A percentile compares a stretch with the other conserved stretches of the same genome.
Conservation (phyloP, 345 rosid species). For the rapeseed (Brassica napus) region DNA sequence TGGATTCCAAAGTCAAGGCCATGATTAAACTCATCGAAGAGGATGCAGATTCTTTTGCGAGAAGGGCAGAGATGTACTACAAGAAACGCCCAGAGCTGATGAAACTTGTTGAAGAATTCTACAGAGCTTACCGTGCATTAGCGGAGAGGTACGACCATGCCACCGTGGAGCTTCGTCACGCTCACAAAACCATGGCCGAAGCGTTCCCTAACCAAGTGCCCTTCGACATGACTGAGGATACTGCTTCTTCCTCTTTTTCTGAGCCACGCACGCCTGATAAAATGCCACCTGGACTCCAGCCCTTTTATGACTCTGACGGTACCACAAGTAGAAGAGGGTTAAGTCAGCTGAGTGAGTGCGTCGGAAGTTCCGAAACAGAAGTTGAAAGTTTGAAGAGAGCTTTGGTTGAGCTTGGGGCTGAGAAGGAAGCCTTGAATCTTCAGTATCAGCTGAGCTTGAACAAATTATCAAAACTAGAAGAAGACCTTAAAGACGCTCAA, state of each 20-base stretch:
- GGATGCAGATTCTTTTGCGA: slow-evolving; percentile 99
- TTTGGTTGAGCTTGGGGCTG: slow-evolving; percentile 66
- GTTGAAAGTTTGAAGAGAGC: slow-evolving; percentile 58
- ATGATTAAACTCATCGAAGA: slow-evolving; percentile 98
- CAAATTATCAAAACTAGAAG: slow-evolving; percentile 66
- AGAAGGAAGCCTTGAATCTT: slow-evolving; percentile 66
- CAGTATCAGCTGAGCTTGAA: slow-evolving; percentile 66
- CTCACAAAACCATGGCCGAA: slow-evolving; percentile 87
- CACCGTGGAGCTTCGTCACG: slow-evolving; percentile 83
- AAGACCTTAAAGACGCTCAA: slow-evolving; percentile 59
- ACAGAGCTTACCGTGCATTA: slow-evolving; percentile 95
- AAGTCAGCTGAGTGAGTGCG: slow-evolving; percentile 63
- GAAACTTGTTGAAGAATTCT: slow-evolving; percentile 95
- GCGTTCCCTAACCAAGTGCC: slow-evolving; percentile 92
- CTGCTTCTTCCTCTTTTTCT: slow-evolving; percentile 51
- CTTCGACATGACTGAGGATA: slow-evolving; percentile 59
- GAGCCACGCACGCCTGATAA: slow-evolving; percentile 80
- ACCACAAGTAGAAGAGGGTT: slow-evolving; percentile 57
- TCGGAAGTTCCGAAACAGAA: slow-evolving; percentile 48
- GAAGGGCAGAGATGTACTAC: slow-evolving; percentile 99
- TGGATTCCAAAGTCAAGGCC: slow-evolving; percentile 86
- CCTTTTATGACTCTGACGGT: slow-evolving; percentile 40
- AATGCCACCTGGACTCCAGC: slow-evolving; percentile 48
- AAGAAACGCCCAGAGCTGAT: slow-evolving; percentile 97
- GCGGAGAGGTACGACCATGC: slow-evolving; percentile 98